These are phyloP conservation scores for Canariomyces notabilis DNA, from an alignment of 2,329 filamentous ascomycete species.

Conservation along the genomic window DNA sequence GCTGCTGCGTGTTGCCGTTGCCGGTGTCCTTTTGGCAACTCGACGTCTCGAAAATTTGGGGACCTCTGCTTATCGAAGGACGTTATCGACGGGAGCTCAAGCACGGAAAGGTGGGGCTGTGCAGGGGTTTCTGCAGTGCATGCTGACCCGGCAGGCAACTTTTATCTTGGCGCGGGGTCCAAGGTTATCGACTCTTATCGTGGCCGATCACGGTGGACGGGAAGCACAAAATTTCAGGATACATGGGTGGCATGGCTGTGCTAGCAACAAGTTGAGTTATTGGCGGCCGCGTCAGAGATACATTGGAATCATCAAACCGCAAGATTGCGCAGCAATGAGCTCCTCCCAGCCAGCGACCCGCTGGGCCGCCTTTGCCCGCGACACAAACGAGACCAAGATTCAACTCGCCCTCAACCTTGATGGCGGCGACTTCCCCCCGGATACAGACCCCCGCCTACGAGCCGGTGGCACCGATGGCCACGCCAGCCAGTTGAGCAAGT, in stretches of 20 bases:
- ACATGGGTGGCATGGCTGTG: not conserved
- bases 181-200: not conserved
- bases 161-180: constrained; percentile 6
- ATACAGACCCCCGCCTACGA: constrained; percentile 53
- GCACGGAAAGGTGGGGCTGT: constrained; percentile 6
- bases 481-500: constrained; percentile 76
- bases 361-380: constrained; percentile 73
- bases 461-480: constrained; percentile 56
- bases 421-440: constrained; percentile 70
- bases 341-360: constrained; percentile 41
- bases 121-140: not conserved
- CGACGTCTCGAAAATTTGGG: constrained; percentile 20
- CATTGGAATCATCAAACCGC: not conserved
- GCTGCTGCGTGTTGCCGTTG: not conserved
- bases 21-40: not conserved
- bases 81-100: constrained; percentile 3
- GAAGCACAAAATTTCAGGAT: constrained; percentile 6
- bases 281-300: not conserved
- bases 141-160: constrained; percentile 17
- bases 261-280: not conserved
- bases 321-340: constrained; percentile 19
- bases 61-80: constrained; percentile 9
- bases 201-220: constrained; percentile 16
- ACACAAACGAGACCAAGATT: constrained; percentile 98
- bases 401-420: constrained; percentile 89